Evolutionary conservation across 345 rosid genomes (phyloP), one percentile per base, ranked within the genome.

Genomic region (Linum tenue): DNA sequence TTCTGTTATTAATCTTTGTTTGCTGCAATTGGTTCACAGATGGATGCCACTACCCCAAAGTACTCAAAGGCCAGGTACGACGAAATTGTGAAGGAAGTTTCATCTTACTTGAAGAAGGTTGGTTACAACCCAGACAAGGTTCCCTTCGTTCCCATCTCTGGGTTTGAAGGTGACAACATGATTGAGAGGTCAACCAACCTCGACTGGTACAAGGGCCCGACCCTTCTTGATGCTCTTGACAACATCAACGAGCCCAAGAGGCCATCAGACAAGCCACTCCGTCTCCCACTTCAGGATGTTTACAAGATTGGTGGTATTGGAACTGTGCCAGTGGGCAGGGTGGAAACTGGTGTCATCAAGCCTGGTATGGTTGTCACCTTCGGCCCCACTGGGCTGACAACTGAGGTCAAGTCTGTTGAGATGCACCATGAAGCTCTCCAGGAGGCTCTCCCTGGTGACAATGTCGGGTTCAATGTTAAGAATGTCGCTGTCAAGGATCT

Each of bases 401-500:
- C 62, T 59, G 62, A 59, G 36, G 62, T 59, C 39, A 59, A 59
- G 40, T 59, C 62, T 35, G 62, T 59, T 35, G 62, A 59, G 39
- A 59, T 59, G 62, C 62, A 59, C 62, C 62, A 59, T 4, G 62
- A 59, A 37, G 62, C 62, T 14, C 37, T 59, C 15, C 62, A 59
- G 39, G 62, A 59, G 14, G 62, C 62, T 36, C 62, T 59, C 0
- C 62, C 62, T 3, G 62, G 62, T 36, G 62, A 59, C 39, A 59
- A 59, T 59, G 64, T 62, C 9, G 64, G 64, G 50, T 62, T 62
- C 64, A 62, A 62, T 9, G 64, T 62, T 14, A 62, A 62, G 51
- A 62, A 62, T 62, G 64, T 62, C 7, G 48, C 64, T 40, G 64
- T 62, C 51, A 62, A 62, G 64, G 64, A 62, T 62, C 64, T 62